Evolutionary conservation across 257 asterid species (phyloP).

Genomic region (Echium plantagineum): DNA sequence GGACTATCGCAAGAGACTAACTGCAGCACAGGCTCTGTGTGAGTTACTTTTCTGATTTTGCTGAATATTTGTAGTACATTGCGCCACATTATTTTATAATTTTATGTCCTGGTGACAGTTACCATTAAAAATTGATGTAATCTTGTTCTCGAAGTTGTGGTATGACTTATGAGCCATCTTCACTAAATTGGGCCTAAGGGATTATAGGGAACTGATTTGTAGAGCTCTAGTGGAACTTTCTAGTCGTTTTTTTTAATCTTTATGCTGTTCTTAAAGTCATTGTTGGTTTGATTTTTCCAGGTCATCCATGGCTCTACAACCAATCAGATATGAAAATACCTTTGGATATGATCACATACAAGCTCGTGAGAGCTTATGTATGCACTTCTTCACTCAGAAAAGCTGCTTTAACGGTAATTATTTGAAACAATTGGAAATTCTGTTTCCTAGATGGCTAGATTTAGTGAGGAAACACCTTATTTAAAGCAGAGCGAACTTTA

Average conservation of each 20-base stretch:
- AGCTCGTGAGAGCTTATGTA: constrained; percentile 74
- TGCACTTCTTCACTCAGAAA: constrained; percentile 82
- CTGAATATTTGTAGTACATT: too few species aligned
- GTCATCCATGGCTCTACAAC: constrained; percentile 96
- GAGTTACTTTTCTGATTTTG: constrained; percentile 20
- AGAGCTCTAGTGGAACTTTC: neutral
- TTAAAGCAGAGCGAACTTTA: neutral
- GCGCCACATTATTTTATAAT: too few species aligned
- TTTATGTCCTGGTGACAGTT: too few species aligned
- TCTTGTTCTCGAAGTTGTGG: too few species aligned
- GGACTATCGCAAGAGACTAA: constrained; percentile 79
- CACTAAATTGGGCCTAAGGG: too few species aligned
- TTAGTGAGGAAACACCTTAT: neutral
- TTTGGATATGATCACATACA: constrained; percentile 69
- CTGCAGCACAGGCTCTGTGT: constrained; percentile 89
- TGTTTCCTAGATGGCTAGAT: neutral
- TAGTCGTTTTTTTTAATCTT: neutral
- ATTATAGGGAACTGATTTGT: neutral
- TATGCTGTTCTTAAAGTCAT: constrained; percentile 2
- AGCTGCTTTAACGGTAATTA: constrained; percentile 74
- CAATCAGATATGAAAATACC: constrained; percentile 74
- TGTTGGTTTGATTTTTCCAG: constrained; percentile 23
- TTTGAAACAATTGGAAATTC: neutral
- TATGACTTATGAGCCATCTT: too few species aligned
- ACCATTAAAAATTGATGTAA: neutral